Evolutionary conservation across 1,284 basidiomycete genomes (phyloP).

Genomic region (Erythrobasidium hasegawianum): DNA sequence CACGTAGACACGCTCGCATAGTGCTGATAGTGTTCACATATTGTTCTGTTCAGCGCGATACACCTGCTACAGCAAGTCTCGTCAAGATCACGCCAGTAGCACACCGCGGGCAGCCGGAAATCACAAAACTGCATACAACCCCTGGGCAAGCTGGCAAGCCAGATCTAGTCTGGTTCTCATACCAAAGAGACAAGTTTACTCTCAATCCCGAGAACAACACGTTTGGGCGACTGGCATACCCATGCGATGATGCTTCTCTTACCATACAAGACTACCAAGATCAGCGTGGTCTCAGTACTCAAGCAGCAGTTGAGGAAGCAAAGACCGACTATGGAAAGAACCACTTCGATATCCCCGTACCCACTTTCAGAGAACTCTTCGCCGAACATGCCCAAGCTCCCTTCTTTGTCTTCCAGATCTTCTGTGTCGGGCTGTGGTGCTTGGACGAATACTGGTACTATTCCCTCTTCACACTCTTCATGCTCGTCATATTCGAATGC

Average conservation of each 20-base stretch:
- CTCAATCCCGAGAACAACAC: constrained; percentile 61
- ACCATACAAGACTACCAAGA: constrained; percentile 59
- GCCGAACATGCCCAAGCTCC: constrained; percentile 87
- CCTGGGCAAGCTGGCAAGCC: constrained; percentile 53
- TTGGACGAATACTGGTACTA: constrained; percentile 98
- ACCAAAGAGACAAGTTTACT: constrained; percentile 93
- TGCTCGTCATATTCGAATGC: constrained; percentile 94
- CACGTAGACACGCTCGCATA: too few relatives aligned
- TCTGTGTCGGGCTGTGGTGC: constrained; percentile 92
- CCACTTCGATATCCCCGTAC: constrained; percentile 91
- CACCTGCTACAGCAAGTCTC: constrained; percentile 68
- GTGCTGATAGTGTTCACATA: constrained; percentile 5
- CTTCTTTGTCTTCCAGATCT: constrained; percentile 94
- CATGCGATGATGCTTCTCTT: constrained; percentile 73
- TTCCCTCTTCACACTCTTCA: constrained; percentile 91
- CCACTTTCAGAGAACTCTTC: constrained; percentile 82
- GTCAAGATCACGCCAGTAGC: constrained; percentile 78
- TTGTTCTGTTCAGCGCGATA: constrained; percentile 51
- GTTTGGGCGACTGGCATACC: constrained; percentile 85
- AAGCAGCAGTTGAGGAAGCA: constrained; percentile 43
- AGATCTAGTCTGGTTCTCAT: constrained; percentile 78
- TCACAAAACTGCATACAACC: constrained; percentile 62
- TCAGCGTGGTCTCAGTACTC: constrained; percentile 54
- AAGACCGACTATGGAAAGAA: constrained; percentile 73
- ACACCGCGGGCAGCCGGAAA: constrained; percentile 87